phyloP scores from a whole-genome alignment of 2,329 filamentous ascomycete species.

The Ophiostoma sp. region DNA sequence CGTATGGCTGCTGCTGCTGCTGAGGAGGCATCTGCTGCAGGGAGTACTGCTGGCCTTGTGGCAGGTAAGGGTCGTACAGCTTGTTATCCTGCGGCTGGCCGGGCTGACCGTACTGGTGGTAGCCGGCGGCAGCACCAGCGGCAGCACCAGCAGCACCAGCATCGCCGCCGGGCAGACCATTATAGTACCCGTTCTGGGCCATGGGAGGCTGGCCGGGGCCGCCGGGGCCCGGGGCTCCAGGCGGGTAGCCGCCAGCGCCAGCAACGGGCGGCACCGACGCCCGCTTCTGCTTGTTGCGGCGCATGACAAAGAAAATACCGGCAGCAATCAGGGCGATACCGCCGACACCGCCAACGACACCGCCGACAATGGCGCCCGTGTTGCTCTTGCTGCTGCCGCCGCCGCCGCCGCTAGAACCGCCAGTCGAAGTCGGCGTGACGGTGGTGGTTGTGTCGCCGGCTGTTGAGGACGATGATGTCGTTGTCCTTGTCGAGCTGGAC shows the following conservation, averaged over 20 bases:
- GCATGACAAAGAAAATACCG: conserved; percentile 33
- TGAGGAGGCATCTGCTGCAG: background rate
- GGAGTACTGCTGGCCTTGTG: background rate
- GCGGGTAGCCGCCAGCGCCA: background rate
- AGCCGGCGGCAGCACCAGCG: background rate
- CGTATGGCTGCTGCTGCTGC: conserved; percentile 16
- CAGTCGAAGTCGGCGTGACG: background rate
- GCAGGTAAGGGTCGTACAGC: conserved; percentile 18
- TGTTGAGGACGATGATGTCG: background rate
- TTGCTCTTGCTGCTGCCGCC: conserved; percentile 18
- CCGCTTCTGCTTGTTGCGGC: conserved; percentile 28
- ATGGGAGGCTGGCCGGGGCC: conserved; percentile 19
- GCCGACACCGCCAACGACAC: conserved; percentile 33
- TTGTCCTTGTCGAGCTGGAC: background rate
- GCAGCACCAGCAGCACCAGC: background rate
- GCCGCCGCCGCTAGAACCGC: background rate
- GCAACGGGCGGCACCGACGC: background rate
- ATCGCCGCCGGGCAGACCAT: background rate
- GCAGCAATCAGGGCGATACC: conserved; percentile 32
- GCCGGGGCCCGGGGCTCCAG: conserved; percentile 18
- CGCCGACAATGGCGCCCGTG: conserved; percentile 34
- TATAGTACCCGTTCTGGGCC: conserved; percentile 24
- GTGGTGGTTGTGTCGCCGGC: conserved; percentile 6
- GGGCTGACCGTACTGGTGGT: conserved; percentile 17
- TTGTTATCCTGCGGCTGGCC: conserved; percentile 15